A percentile compares a stretch with the other conserved stretches of the same genome.
phyloP scores from a whole-genome alignment of 2,329 filamentous ascomycete genomes.

The Aureobasidium sp. region DNA sequence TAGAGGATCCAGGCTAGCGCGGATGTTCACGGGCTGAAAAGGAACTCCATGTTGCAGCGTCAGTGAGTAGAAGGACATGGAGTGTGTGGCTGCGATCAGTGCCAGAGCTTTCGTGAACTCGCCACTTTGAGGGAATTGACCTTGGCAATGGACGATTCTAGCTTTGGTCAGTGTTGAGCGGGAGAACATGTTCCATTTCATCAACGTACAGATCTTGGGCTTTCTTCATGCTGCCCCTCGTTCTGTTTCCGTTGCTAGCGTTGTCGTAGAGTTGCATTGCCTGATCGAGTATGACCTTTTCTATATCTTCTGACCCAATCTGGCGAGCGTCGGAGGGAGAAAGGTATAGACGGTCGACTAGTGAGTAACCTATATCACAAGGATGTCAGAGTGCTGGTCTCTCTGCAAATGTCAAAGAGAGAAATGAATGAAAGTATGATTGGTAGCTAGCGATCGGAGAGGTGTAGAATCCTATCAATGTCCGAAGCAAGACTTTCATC shows the following conservation, averaged over 20 bases:
- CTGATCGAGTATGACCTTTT: conserved; percentile 54
- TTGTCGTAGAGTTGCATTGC: conserved; percentile 71
- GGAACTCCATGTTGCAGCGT: conserved; percentile 73
- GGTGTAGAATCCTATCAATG: conserved; percentile 7
- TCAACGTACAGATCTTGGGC: conserved; percentile 63
- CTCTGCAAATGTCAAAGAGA: neutral
- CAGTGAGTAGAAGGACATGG: conserved; percentile 67
- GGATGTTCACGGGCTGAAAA: conserved; percentile 69
- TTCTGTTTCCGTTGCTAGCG: conserved; percentile 72
- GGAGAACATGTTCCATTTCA: conserved; percentile 5
- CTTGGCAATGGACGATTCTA: conserved; percentile 59
- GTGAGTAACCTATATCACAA: conserved; percentile 10
- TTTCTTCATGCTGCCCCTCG: conserved; percentile 68
- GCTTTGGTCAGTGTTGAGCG: conserved; percentile 23
- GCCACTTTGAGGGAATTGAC: conserved; percentile 47
- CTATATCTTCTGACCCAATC: conserved; percentile 39
- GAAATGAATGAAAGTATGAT: neutral
- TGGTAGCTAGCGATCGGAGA: neutral
- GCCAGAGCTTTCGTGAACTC: conserved; percentile 53
- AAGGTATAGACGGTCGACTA: conserved; percentile 43
- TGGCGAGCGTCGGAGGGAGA: conserved; percentile 40
- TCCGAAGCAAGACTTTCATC: conserved; percentile 2
- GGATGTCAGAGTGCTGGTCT: neutral
- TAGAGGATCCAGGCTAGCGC: conserved; percentile 69
- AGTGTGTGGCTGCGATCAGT: conserved; percentile 65